Conservation (phyloP, 345 rosid species). For the Brassica napus region DNA sequence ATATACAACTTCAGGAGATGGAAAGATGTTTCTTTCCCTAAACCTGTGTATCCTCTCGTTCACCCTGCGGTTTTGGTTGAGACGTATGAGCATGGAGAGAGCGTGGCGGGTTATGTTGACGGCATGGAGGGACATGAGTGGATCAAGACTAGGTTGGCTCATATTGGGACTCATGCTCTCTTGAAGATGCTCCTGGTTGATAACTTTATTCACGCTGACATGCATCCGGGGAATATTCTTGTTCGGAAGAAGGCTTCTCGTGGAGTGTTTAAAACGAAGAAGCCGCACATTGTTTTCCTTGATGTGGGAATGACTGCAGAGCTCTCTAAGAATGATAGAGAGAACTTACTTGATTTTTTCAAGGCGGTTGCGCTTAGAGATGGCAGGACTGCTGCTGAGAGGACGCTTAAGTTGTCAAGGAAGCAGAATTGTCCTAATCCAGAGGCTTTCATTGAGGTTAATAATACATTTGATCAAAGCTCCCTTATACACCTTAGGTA, state of each 20-base stretch:
- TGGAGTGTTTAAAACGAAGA: constrained; percentile 75
- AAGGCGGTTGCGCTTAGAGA: constrained; percentile 87
- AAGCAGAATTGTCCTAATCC: constrained; percentile 90
- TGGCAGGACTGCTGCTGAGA: constrained; percentile 85
- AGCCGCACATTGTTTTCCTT: constrained; percentile 91
- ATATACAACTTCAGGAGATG: constrained; percentile 93
- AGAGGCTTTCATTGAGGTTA: constrained; percentile 78
- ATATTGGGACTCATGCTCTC: constrained; percentile 98
- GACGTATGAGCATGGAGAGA: constrained; percentile 91
- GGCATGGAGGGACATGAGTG: constrained; percentile 75
- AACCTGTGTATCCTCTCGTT: constrained; percentile 95
- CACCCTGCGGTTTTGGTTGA: constrained; percentile 99
- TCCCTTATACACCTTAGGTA: not conserved
- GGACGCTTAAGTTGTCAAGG: constrained; percentile 69
- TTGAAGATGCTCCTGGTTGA: constrained; percentile 99
- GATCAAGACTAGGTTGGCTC: constrained; percentile 85
- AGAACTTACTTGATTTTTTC: constrained; percentile 78
- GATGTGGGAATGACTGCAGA: constrained; percentile 99
- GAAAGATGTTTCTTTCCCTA: constrained; percentile 98
- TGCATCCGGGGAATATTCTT: constrained; percentile 98
- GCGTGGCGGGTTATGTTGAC: constrained; percentile 85
- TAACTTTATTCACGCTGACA: constrained; percentile 97
- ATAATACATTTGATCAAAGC: not conserved
- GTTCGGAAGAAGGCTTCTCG: constrained; percentile 71
- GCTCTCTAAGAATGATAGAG: constrained; percentile 73